These are phyloP conservation scores for Mucor ambiguus DNA, from an alignment of 371 early-diverging fungal species.

Conservation along the genomic window DNA sequence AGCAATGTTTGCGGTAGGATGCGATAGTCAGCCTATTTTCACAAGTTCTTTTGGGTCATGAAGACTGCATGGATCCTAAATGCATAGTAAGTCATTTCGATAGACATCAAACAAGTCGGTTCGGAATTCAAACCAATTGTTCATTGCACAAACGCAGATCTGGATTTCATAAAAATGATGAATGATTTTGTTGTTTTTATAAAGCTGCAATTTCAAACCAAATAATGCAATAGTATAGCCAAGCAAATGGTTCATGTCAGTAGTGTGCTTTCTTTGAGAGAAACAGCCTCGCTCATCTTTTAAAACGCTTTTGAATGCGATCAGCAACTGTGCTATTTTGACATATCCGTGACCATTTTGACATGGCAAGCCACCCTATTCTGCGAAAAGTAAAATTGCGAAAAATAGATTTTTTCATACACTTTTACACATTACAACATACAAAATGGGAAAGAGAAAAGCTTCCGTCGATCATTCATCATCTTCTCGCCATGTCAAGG, in stretches of 20 bases:
- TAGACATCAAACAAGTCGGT: background rate
- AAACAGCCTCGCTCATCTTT: background rate
- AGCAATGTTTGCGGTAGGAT: background rate
- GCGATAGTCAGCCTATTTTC: background rate
- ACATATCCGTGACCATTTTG: background rate
- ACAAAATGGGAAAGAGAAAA: constrained; percentile 34
- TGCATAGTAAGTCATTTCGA: no score
- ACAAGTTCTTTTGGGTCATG: no score
- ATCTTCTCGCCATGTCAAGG: constrained; percentile 25
- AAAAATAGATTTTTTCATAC: background rate
- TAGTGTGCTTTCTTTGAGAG: background rate
- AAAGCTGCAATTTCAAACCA: background rate
- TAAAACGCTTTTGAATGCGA: background rate
- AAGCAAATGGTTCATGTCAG: background rate
- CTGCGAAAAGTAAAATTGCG: constrained; percentile 5
- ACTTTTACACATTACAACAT: background rate
- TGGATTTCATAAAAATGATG: background rate
- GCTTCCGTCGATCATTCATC: constrained; percentile 13
- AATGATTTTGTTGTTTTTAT: background rate
- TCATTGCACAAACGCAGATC: background rate
- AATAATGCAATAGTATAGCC: background rate
- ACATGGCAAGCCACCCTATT: constrained; percentile 10
- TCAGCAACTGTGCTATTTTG: background rate
- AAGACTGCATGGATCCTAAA: no score
- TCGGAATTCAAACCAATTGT: background rate